phyloP scores from a whole-genome alignment of 495 filamentous ascomycete genomes.

The Lophiostoma macrostomum region DNA sequence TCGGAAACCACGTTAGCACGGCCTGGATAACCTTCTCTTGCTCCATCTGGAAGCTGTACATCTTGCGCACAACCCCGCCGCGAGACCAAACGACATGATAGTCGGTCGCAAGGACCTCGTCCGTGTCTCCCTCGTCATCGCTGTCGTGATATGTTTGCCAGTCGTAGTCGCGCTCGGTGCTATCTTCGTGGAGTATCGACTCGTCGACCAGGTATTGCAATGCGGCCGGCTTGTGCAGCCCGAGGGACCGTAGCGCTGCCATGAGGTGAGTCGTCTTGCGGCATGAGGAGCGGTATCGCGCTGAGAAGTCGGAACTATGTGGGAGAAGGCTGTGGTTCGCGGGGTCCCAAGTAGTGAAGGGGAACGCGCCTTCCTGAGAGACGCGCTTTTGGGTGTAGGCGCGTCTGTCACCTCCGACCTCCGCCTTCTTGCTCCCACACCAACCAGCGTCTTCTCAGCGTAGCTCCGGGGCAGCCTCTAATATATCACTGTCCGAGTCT shows the following conservation, averaged over 20 bases:
- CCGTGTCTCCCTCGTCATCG: conserved; percentile 44
- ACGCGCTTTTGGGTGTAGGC: no score
- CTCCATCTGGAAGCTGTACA: conserved; percentile 83
- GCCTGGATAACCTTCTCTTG: conserved; percentile 81
- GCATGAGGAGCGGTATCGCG: conserved; percentile 19
- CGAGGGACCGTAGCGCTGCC: conserved; percentile 84
- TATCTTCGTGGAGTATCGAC: conserved; percentile 67
- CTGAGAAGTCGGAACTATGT: neutral
- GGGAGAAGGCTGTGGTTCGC: neutral
- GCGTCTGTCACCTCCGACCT: no score
- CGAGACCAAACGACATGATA: conserved; percentile 88
- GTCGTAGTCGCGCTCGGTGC: conserved; percentile 61
- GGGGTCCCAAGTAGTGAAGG: no score
- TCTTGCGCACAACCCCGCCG: conserved; percentile 77
- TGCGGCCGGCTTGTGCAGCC: conserved; percentile 79
- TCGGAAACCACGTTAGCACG: conserved; percentile 76
- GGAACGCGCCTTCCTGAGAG: no score
- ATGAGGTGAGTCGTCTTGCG: conserved; percentile 47
- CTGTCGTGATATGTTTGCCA: conserved; percentile 61
- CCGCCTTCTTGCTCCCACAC: no score
- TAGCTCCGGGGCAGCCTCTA: no score
- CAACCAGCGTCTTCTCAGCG: no score
- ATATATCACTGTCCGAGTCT: no score
- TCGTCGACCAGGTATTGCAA: conserved; percentile 82
- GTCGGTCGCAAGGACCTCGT: conserved; percentile 83